Evolutionary conservation across 2,329 filamentous ascomycete species (phyloP).

Genomic region (Apiospora aurea): DNA sequence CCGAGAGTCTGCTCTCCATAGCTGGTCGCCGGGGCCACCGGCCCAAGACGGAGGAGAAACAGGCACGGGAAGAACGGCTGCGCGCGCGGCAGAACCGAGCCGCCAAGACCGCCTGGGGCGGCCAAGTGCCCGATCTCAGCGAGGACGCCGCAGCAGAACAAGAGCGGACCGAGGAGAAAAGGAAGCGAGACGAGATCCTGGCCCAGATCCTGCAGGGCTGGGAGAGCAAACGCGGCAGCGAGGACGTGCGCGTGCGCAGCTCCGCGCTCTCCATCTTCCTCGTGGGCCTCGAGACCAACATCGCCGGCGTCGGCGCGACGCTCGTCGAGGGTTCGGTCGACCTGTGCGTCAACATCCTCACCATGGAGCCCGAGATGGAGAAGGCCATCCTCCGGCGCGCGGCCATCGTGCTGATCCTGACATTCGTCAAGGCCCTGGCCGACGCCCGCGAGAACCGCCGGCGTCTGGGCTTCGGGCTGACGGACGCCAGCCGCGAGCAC

Average conservation of each 20-base stretch:
- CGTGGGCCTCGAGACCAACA: conserved; percentile 64
- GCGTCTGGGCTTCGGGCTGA: conserved; percentile 61
- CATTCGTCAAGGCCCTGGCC: conserved; percentile 67
- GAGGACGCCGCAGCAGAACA: conserved; percentile 39
- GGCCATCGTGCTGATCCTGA: conserved; percentile 68
- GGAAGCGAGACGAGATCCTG: conserved; percentile 51
- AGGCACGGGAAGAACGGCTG: conserved; percentile 58
- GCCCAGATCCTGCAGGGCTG: conserved; percentile 70
- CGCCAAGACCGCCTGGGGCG: conserved; percentile 62
- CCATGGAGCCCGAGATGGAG: conserved; percentile 65
- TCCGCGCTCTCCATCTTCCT: conserved; percentile 74
- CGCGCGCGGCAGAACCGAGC: conserved; percentile 57
- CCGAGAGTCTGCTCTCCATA: conserved; percentile 66
- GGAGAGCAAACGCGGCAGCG: conserved; percentile 69
- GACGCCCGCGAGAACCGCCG: conserved; percentile 54
- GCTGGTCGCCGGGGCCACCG: conserved; percentile 69
- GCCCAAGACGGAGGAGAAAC: conserved; percentile 64
- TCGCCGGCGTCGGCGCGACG: conserved; percentile 60
- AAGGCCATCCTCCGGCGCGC: conserved; percentile 71
- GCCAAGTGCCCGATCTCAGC: conserved; percentile 56
- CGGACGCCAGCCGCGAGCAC: conserved; percentile 63
- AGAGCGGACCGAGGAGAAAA: conserved; percentile 28
- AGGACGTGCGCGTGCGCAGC: conserved; percentile 73
- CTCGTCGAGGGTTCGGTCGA: conserved; percentile 66
- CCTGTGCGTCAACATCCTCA: conserved; percentile 67